Base-by-base conservation (phyloP, 139 green algal species). In the Chlamydomonas sp. region DNA sequence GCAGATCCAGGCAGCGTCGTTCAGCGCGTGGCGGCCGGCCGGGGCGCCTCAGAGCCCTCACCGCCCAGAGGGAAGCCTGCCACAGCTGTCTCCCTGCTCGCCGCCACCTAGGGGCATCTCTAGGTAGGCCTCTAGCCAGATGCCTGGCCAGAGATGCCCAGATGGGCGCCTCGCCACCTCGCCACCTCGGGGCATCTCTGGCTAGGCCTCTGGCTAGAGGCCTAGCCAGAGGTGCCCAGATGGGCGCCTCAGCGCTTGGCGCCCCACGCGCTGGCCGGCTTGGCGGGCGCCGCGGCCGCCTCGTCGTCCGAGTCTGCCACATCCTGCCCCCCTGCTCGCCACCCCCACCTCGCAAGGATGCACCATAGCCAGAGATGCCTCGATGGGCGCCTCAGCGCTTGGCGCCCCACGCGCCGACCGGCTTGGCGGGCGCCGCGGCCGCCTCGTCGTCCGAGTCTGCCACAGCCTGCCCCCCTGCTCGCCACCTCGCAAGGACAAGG, bases 151-250 rank as follows among this genome's bases (percentile, higher is more conserved):
- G n/a, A n/a, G n/a, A n/a, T n/a, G n/a, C n/a, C n/a, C n/a, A n/a
- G n/a, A n/a, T 54, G 43, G n/a, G n/a, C n/a, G n/a, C n/a, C n/a
- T n/a, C n/a, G n/a, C n/a, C n/a, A n/a, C n/a, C n/a, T n/a, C n/a
- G n/a, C n/a, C n/a, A n/a, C n/a, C n/a, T 85, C 88, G 24, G 82
- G 82, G 76, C 96, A 90, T 20, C 91, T 90, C 50, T 95, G 93
- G 60, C 85, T 54, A 65, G 79, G 96, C 64, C 96, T 86, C 31
- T 90, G 87, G 34, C 81, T n/a, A n/a, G n/a, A n/a, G n/a, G n/a
- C n/a, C n/a, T n/a, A n/a, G n/a, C n/a, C n/a, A n/a, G n/a, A n/a
- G n/a, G n/a, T n/a, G n/a, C n/a, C n/a, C n/a, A n/a, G n/a, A n/a
- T 54, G 43, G 43, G 13, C 43, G 13, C 43, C 16, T n/a, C 43